A percentile compares a stretch with the other conserved stretches of the same genome.
Conservation (phyloP, 2,329 filamentous ascomycete species). For the Balansia obtecta region DNA sequence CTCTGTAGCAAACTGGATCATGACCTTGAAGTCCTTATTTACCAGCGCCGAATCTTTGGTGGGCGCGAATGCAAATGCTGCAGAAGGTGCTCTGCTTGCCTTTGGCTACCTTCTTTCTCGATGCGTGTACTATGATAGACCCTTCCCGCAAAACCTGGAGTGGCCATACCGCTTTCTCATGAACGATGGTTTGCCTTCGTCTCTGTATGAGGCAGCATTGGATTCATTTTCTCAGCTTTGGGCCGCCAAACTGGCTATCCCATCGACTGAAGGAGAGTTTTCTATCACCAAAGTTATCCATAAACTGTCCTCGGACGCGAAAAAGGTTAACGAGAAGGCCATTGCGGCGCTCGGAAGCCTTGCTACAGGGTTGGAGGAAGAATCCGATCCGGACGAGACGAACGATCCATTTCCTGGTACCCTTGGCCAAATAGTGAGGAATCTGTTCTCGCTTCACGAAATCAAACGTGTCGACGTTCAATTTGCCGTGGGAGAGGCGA, state of each 20-base stretch:
- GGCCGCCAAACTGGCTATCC: constrained; percentile 29
- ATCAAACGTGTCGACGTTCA: constrained; percentile 78
- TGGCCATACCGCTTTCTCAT: constrained; percentile 22
- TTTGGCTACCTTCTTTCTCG: constrained; percentile 32
- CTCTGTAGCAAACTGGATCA: constrained; percentile 13
- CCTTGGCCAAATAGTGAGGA: constrained; percentile 47
- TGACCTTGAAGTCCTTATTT: constrained; percentile 30
- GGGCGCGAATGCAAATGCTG: constrained; percentile 30
- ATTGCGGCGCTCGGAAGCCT: constrained; percentile 72
- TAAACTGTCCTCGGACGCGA: constrained; percentile 54
- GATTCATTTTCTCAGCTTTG: constrained; percentile 35
- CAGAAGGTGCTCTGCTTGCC: constrained; percentile 34
- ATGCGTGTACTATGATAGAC: constrained; percentile 28
- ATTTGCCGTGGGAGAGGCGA: constrained; percentile 80
- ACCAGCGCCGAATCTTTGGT: constrained; percentile 27
- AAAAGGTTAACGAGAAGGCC: constrained; percentile 69
- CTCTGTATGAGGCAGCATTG: constrained; percentile 31
- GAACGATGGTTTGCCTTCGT: constrained; percentile 16
- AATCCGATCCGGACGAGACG: neutral
- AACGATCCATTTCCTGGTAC: constrained; percentile 18
- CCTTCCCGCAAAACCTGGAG: constrained; percentile 14
- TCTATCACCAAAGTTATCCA: constrained; percentile 38
- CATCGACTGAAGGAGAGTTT: constrained; percentile 16
- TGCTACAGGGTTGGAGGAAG: constrained; percentile 44
- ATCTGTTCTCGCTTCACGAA: constrained; percentile 67